Conservation (phyloP, 768 basidiomycete genomes). For the Galerina sulciceps region DNA sequence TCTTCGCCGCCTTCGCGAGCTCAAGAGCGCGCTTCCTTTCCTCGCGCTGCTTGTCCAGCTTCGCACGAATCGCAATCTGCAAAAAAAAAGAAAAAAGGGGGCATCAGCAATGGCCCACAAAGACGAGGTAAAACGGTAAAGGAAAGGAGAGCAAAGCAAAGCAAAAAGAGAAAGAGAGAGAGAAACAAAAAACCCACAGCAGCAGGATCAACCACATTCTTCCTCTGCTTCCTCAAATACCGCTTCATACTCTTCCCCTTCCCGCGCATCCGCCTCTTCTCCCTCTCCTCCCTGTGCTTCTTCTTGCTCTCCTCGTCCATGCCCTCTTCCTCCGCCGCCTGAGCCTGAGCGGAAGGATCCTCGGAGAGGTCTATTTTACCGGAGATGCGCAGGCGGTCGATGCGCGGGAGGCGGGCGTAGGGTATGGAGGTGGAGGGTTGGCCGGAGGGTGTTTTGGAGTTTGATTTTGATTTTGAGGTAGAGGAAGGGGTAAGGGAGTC, state of each 20-base stretch:
- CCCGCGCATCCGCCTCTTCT: slow-evolving; percentile 85
- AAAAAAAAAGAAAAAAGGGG: background rate
- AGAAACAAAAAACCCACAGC: slow-evolving; percentile 15
- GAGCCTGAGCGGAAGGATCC: slow-evolving; percentile 34
- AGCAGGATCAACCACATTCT: slow-evolving; percentile 91
- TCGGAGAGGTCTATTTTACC: slow-evolving; percentile 79
- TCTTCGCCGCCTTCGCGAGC: slow-evolving; percentile 1
- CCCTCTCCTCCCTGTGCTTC: slow-evolving; percentile 42
- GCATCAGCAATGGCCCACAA: background rate
- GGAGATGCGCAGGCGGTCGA: slow-evolving; percentile 73
- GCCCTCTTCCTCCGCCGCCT: slow-evolving; percentile 38
- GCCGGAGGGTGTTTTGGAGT: slow-evolving; percentile 5
- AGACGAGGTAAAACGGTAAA: too few species aligned
- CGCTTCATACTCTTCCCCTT: slow-evolving; percentile 87
- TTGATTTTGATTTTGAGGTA: slow-evolving; percentile 26
- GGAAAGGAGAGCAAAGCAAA: background rate
- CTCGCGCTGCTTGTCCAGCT: slow-evolving; percentile 32
- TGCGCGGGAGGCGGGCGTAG: slow-evolving; percentile 75
- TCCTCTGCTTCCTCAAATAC: slow-evolving; percentile 87
- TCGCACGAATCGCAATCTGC: slow-evolving; percentile 67
- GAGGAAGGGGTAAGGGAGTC: slow-evolving; percentile 46
- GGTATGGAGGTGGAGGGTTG: slow-evolving; percentile 52
- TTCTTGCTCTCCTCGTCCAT: slow-evolving; percentile 41
- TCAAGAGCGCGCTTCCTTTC: slow-evolving; percentile 33
- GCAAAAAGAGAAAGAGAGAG: background rate